Evolutionary conservation across 2,329 filamentous ascomycete genomes (phyloP).

Genomic region (Epichloe hybrida): DNA sequence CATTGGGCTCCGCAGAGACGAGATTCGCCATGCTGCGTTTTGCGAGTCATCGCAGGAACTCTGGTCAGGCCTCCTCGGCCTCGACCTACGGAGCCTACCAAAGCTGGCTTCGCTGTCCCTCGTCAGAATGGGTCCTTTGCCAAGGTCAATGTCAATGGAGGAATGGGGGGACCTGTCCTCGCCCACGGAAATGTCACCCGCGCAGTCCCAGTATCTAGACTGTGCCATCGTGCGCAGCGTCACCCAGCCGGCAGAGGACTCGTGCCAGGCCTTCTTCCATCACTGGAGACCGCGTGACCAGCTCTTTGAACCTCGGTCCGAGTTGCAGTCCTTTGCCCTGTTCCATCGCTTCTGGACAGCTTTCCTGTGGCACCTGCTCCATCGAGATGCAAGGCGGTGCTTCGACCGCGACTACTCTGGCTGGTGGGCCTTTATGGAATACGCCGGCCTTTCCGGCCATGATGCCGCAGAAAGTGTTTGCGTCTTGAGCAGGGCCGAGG

Average conservation of each 20-base stretch:
- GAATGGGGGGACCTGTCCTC: not conserved
- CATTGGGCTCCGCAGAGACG: not conserved
- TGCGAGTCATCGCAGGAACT: conserved; percentile 2
- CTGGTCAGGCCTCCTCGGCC: not conserved
- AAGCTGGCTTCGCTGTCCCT: conserved; percentile 2
- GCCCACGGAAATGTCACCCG: conserved; percentile 2
- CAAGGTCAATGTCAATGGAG: not conserved
- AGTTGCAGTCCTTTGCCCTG: not conserved
- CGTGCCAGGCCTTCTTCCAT: conserved; percentile 4
- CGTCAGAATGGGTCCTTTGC: conserved; percentile 3
- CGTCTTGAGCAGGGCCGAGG: not conserved
- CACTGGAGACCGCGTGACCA: not conserved
- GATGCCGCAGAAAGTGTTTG: not conserved
- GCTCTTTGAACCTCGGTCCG: not conserved
- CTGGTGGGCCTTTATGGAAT: conserved; percentile 5
- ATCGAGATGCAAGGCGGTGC: not conserved
- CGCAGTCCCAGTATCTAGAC: not conserved
- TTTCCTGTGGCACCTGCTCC: conserved; percentile 2
- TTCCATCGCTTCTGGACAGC: conserved; percentile 3
- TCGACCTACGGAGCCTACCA: conserved; percentile 1
- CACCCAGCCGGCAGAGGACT: not conserved
- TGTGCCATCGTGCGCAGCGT: conserved; percentile 3
- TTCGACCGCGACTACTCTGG: not conserved
- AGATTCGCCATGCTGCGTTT: conserved; percentile 2
- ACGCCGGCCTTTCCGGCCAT: not conserved